Evolutionary conservation across 208 protist genomes (phyloP).

Genomic region (Leishmania amazonensis): DNA sequence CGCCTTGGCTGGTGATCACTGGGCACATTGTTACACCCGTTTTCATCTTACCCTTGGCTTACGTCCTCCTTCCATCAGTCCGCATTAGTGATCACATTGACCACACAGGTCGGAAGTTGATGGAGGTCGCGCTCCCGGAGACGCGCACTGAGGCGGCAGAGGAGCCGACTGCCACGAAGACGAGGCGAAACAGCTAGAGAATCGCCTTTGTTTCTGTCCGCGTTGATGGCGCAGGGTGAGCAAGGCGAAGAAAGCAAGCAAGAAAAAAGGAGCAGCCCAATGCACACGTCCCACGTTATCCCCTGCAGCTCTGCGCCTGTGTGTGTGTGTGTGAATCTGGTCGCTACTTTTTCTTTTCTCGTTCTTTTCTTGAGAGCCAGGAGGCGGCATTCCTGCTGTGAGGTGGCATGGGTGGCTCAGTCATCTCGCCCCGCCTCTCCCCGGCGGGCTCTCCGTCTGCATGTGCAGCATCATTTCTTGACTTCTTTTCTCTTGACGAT

Average conservation of each 20-base stretch:
- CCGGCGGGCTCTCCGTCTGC: neutral
- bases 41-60: conserved; percentile 41
- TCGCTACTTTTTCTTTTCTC: neutral
- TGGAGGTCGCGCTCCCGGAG: conserved; percentile 4
- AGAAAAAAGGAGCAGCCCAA: neutral
- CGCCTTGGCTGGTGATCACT: conserved; percentile 27
- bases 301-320: neutral
- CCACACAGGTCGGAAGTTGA: conserved; percentile 41
- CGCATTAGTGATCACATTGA: conserved; percentile 64
- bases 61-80: conserved; percentile 60
- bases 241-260: neutral
- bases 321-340: neutral
- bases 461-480: neutral
- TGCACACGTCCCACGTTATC: neutral
- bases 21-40: conserved; percentile 18
- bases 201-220: neutral
- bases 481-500: neutral
- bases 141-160: neutral
- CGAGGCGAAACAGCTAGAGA: neutral
- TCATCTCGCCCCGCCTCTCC: neutral
- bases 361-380: neutral
- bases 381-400: neutral
- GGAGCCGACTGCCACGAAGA: neutral
- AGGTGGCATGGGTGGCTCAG: neutral
- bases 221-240: neutral